phyloP scores from a whole-genome alignment of 768 basidiomycete species.

The Tylopilus subfusipes region DNA sequence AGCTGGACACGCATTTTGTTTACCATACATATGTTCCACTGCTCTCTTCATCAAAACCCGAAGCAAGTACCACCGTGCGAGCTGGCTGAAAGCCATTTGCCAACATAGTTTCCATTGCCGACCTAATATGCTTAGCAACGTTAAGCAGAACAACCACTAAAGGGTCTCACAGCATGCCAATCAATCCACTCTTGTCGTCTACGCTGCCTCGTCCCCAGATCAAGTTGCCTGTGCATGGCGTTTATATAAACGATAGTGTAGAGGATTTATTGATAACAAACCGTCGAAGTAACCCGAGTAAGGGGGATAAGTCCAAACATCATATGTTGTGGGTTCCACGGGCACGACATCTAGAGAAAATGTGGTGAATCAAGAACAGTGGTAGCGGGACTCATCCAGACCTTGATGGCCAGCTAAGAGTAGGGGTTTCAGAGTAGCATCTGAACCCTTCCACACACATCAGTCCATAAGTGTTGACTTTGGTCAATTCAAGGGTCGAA shows the following conservation, averaged over 20 bases:
- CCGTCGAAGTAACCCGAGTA: constrained; percentile 64
- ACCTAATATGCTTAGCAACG: constrained; percentile 27
- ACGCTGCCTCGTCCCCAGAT: constrained; percentile 50
- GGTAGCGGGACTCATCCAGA: constrained; percentile 20
- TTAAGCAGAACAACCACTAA: neutral
- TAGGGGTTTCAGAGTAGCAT: constrained; percentile 50
- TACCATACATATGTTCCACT: constrained; percentile 43
- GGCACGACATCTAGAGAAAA: constrained; percentile 58
- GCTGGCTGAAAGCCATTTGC: constrained; percentile 60
- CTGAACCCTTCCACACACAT: constrained; percentile 56
- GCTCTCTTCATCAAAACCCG: constrained; percentile 77
- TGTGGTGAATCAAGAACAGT: neutral
- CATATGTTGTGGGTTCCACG: constrained; percentile 51
- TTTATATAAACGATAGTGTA: neutral
- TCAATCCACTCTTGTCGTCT: constrained; percentile 67
- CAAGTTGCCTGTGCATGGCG: constrained; percentile 25
- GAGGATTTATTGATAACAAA: constrained; percentile 9
- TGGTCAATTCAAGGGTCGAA: constrained; percentile 46
- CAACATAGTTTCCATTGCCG: constrained; percentile 62
- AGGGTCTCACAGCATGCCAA: constrained; percentile 53
- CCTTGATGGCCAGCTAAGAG: constrained; percentile 54
- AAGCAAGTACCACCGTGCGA: constrained; percentile 58
- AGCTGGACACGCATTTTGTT: neutral
- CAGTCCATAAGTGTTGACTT: constrained; percentile 61
- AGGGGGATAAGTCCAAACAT: constrained; percentile 58